A percentile compares a stretch with the other conserved stretches of the same genome.
These are phyloP conservation scores for Aspergillus spinulosporus DNA, from an alignment of 2,329 filamentous ascomycete species.

Conservation along the genomic window DNA sequence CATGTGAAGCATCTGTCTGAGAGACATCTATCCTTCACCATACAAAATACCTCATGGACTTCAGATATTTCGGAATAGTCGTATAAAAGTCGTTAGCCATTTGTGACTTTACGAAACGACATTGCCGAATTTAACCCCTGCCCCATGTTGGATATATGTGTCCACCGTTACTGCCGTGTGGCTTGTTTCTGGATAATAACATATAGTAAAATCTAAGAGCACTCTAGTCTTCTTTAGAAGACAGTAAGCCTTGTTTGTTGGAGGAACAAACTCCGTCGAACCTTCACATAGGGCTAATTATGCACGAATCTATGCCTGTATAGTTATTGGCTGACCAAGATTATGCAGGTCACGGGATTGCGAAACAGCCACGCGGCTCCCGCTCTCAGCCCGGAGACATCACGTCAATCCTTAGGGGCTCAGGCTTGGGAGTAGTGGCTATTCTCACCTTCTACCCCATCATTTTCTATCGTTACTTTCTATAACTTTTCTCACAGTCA, in stretches of 20 bases:
- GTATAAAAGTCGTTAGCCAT: too few species aligned
- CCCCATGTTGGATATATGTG: too few species aligned
- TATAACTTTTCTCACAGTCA: constrained; percentile 1
- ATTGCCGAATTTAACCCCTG: too few species aligned
- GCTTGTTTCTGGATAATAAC: too few species aligned
- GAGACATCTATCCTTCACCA: too few species aligned
- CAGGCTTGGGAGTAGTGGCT: constrained; percentile 9
- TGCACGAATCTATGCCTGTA: neutral
- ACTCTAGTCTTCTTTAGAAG: neutral
- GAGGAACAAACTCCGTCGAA: neutral
- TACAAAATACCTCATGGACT: too few species aligned
- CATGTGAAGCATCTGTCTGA: too few species aligned
- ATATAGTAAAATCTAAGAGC: too few species aligned
- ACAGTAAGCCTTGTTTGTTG: neutral
- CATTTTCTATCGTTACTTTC: constrained; percentile 17
- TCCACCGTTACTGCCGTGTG: too few species aligned
- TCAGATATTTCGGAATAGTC: too few species aligned
- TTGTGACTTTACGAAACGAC: too few species aligned
- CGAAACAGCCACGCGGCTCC: constrained; percentile 25
- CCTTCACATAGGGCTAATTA: neutral
- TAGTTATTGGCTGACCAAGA: neutral
- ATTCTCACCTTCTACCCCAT: neutral
- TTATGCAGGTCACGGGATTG: constrained; percentile 20
- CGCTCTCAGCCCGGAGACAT: constrained; percentile 2
- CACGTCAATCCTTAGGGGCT: neutral